Conservation (phyloP, 805 yeast genomes). For the Kuraishia cidri region DNA sequence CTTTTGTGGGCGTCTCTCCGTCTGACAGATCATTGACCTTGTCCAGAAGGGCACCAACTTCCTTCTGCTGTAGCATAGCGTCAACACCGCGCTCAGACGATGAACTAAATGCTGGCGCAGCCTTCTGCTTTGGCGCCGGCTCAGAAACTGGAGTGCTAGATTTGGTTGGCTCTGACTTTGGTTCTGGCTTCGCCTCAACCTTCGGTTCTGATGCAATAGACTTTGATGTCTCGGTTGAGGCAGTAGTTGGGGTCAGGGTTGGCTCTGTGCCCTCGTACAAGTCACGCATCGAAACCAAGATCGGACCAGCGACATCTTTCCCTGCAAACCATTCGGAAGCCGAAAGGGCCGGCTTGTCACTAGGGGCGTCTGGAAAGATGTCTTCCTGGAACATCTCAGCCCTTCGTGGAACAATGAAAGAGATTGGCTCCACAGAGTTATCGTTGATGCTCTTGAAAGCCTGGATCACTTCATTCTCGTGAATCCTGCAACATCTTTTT, state of each 20-base stretch:
- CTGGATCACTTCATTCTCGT: conserved; percentile 77
- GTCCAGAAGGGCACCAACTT: conserved; percentile 35
- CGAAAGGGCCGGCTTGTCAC: conserved; percentile 66
- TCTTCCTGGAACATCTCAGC: conserved; percentile 90
- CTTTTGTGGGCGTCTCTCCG: conserved; percentile 17
- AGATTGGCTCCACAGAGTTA: conserved; percentile 76
- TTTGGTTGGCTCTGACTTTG: conserved; percentile 14
- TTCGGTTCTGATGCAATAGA: conserved; percentile 14
- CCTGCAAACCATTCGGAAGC: conserved; percentile 80
- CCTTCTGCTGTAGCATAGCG: conserved; percentile 35
- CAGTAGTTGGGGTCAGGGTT: conserved; percentile 29
- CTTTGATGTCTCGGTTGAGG: conserved; percentile 9
- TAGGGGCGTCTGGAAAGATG: conserved; percentile 86
- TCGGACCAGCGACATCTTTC: conserved; percentile 74
- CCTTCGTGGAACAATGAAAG: conserved; percentile 90
- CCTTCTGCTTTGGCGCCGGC: conserved; percentile 4
- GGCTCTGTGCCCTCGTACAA: conserved; percentile 71
- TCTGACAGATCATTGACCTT: conserved; percentile 31
- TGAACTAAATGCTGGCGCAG: conserved; percentile 12
- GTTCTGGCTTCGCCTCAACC: conserved; percentile 12
- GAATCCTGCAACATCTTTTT: conserved; percentile 66
- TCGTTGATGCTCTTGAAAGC: conserved; percentile 87
- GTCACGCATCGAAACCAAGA: conserved; percentile 66
- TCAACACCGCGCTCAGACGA: conserved; percentile 32
- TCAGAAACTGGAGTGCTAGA: conserved; percentile 8